Evolutionary conservation across 1,284 basidiomycete genomes (phyloP), one percentile per base, ranked within the genome.

Genomic region (Meripilus lineatus): DNA sequence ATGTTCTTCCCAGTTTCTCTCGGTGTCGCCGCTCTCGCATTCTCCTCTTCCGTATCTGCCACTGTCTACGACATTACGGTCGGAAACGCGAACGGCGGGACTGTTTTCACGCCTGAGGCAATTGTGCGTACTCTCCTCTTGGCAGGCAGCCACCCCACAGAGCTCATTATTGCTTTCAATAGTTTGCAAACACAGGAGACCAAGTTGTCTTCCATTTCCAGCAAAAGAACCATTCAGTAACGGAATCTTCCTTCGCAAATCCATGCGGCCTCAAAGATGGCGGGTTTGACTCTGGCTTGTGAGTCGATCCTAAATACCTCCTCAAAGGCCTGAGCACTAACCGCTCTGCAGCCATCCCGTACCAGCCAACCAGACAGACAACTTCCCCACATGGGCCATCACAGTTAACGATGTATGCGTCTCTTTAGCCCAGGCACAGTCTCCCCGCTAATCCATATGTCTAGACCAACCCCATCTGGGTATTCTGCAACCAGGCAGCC

Each of bases 241-340:
- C 74, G 22, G 77, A 79, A 59, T 75, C 74, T n/a, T 70, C 77
- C 25, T 76, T 80, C 53, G 67, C 66, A 41, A 59, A 63, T 52
- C 75, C 80, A 22, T 78, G 79, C 61, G 65, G 66, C 32, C 61
- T 48, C 35, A 66, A 70, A 38, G 63, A 66, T 8, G 74, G 72
- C 34, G 77, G 78, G 38, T 65, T 80, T 47, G 67, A 75, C 58
- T 74, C 76, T 45, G 77, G 76, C 57, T 81, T 80, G 79, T 81
- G 51, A 52, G 77, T 65, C 17, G 11, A 38, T 24, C 42, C 32
- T 10, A 15, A 3, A 25, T 40, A 32, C 21, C 14, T 30, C 40
- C 36, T 21, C 25, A 40, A 37, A 24, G 42, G 26, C 21, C 11
- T 36, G 20, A 35, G 28, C 21, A 23, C 33, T 40, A 28, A 45